A percentile compares a stretch with the other conserved stretches of the same genome.
Conservation (phyloP, 1,139 yeast species). For the Geotrichum klebahnii region DNA sequence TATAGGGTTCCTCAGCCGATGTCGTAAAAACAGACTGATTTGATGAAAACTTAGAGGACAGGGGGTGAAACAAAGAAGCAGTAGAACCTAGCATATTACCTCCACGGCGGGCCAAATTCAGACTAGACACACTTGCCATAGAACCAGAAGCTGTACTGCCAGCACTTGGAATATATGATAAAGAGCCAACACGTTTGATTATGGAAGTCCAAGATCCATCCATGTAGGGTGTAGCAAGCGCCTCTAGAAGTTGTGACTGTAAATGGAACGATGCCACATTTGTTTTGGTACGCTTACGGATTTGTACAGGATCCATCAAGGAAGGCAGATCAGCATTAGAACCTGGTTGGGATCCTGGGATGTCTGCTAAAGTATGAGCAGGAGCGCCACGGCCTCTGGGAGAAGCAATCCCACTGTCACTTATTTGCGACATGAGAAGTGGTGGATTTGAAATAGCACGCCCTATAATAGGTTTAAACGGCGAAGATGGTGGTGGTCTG, state of each 20-base stretch:
- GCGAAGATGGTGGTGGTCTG: not conserved
- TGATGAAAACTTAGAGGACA: constrained; percentile 33
- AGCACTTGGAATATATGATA: constrained; percentile 21
- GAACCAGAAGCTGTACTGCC: constrained; percentile 8
- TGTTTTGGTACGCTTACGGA: constrained; percentile 28
- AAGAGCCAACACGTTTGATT: constrained; percentile 27
- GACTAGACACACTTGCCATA: constrained; percentile 11
- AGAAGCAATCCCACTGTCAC: constrained; percentile 4
- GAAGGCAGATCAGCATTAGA: constrained; percentile 12
- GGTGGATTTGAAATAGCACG: constrained; percentile 19
- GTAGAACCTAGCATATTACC: constrained; percentile 20
- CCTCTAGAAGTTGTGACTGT: constrained; percentile 36
- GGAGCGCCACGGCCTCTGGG: not conserved
- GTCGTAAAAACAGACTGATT: constrained; percentile 72
- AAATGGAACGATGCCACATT: constrained; percentile 31
- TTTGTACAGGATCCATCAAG: constrained; percentile 20
- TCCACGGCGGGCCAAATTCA: constrained; percentile 7
- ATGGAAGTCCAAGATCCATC: constrained; percentile 29
- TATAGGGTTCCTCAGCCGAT: constrained; percentile 71
- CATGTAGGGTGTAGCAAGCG: constrained; percentile 34
- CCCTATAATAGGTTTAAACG: constrained; percentile 10
- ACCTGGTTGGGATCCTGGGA: constrained; percentile 3
- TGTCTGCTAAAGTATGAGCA: not conserved
- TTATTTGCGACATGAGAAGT: constrained; percentile 10
- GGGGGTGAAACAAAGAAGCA: constrained; percentile 31